phyloP scores from a whole-genome alignment of 805 yeast species.

The Candida stauntonica region DNA sequence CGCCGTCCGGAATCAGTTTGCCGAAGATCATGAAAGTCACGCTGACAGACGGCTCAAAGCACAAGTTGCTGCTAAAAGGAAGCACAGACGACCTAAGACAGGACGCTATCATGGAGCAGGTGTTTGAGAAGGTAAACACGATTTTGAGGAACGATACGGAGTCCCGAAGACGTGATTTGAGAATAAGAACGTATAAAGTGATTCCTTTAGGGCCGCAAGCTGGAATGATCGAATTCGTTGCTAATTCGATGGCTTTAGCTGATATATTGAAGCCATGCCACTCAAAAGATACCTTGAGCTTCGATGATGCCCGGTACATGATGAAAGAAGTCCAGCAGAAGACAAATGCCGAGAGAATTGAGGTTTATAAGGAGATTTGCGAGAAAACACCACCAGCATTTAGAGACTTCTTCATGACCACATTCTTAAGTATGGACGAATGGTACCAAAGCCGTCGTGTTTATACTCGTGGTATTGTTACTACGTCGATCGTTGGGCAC shows the following conservation, averaged over 20 bases:
- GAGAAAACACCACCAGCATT: constrained; percentile 60
- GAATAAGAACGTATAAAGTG: constrained; percentile 81
- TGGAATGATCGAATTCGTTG: constrained; percentile 89
- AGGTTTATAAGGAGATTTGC: constrained; percentile 44
- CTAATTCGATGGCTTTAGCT: constrained; percentile 64
- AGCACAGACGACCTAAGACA: constrained; percentile 91
- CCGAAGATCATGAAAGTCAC: constrained; percentile 71
- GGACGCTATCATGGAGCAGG: constrained; percentile 97
- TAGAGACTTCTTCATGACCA: constrained; percentile 63
- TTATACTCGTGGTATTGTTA: constrained; percentile 77
- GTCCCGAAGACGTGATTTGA: constrained; percentile 51
- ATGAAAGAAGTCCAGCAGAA: constrained; percentile 58
- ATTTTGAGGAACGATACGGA: constrained; percentile 53
- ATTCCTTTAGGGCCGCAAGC: constrained; percentile 83
- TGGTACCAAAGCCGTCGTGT: constrained; percentile 68
- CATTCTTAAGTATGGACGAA: constrained; percentile 57
- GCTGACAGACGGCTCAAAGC: constrained; percentile 54
- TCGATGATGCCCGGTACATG: constrained; percentile 54
- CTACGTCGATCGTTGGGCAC: constrained; percentile 82
- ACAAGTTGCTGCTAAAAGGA: constrained; percentile 68
- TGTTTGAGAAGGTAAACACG: constrained; percentile 77
- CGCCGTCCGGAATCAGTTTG: constrained; percentile 77
- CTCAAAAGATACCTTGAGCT: constrained; percentile 41
- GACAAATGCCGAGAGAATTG: constrained; percentile 39
- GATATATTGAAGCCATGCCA: constrained; percentile 70